Percentiles rank a stretch among this genome's conserved stretches.
Evolutionary conservation across 352 stramenopile species (phyloP).

Genomic region (Phytophthora pluvialis): DNA sequence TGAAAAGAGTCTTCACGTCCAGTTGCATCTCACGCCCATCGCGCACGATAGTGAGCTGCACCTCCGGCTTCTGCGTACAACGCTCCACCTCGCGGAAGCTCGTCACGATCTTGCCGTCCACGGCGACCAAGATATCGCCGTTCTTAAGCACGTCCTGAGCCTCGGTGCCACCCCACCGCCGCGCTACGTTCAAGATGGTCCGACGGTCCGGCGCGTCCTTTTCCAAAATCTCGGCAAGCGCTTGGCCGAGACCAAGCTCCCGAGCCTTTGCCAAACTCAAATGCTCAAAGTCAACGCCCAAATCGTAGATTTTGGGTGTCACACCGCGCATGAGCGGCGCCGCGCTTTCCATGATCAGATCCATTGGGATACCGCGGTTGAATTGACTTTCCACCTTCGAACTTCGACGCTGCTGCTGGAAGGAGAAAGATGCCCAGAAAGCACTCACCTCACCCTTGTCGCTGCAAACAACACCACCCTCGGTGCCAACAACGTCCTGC

Average conservation of each 20-base stretch:
- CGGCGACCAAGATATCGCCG: conserved; percentile 87
- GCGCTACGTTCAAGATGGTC: conserved; percentile 82
- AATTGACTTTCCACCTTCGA: conserved; percentile 89
- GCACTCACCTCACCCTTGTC: conserved; percentile 72
- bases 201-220: conserved; percentile 68
- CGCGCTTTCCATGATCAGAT: conserved; percentile 90
- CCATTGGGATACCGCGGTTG: conserved; percentile 86
- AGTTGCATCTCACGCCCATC: conserved; percentile 76
- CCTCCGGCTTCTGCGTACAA: conserved; percentile 75
- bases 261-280: conserved; percentile 90
- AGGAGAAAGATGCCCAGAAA: conserved; percentile 91
- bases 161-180: conserved; percentile 79
- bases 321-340: conserved; percentile 71
- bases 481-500: conserved; percentile 82
- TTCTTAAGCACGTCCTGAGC: conserved; percentile 74
- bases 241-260: conserved; percentile 85
- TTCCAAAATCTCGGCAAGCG: conserved; percentile 79
- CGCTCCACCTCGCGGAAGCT: conserved; percentile 90
- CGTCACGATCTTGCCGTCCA: conserved; percentile 85
- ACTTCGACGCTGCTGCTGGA: conserved; percentile 75
- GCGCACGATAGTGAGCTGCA: conserved; percentile 87
- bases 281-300: conserved; percentile 89
- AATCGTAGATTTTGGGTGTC: conserved; percentile 77
- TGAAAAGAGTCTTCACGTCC: conserved; percentile 76
- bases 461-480: conserved; percentile 84